A percentile compares a stretch with the other conserved stretches of the same genome.
These are phyloP conservation scores for Aspergillus mulundensis DNA, from an alignment of 495 filamentous ascomycete species.

Conservation along the genomic window DNA sequence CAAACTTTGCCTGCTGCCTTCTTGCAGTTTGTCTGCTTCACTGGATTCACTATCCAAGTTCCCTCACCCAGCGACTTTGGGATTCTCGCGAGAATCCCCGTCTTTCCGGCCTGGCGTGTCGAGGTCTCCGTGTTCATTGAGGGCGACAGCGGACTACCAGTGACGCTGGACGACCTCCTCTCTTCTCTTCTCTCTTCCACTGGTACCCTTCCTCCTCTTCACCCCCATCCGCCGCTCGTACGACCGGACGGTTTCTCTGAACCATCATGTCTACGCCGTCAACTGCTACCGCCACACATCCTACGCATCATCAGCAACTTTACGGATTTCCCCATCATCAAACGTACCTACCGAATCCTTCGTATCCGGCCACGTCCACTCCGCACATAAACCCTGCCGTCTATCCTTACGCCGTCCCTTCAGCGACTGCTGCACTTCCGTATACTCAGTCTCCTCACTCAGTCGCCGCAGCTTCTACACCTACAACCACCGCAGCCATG, in stretches of 20 bases:
- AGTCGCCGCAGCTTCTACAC: constrained; percentile 31
- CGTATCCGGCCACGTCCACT: constrained; percentile 51
- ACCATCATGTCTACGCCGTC: constrained; percentile 80
- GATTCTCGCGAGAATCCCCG: constrained; percentile 16
- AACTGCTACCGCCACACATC: constrained; percentile 71
- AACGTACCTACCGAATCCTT: constrained; percentile 50
- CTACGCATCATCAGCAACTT: constrained; percentile 61
- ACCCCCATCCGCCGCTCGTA: constrained; percentile 45
- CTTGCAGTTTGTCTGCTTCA: background rate
- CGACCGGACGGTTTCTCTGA: constrained; percentile 29
- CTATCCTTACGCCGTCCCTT: constrained; percentile 46
- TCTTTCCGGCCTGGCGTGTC: constrained; percentile 20
- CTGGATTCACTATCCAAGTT: background rate
- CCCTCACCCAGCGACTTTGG: background rate
- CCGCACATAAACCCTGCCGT: constrained; percentile 47
- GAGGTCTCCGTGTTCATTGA: constrained; percentile 16
- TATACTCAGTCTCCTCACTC: constrained; percentile 35
- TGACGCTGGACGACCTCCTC: constrained; percentile 9
- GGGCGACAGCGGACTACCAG: constrained; percentile 14
- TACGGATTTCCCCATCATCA: constrained; percentile 68
- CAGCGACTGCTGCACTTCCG: constrained; percentile 37
- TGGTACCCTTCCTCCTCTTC: constrained; percentile 60
- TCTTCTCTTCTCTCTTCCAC: constrained; percentile 33
- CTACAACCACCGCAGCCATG: constrained; percentile 28
- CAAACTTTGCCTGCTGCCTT: background rate